Conservation (phyloP, 305 asterid species). For the Fraxinus greggii region DNA sequence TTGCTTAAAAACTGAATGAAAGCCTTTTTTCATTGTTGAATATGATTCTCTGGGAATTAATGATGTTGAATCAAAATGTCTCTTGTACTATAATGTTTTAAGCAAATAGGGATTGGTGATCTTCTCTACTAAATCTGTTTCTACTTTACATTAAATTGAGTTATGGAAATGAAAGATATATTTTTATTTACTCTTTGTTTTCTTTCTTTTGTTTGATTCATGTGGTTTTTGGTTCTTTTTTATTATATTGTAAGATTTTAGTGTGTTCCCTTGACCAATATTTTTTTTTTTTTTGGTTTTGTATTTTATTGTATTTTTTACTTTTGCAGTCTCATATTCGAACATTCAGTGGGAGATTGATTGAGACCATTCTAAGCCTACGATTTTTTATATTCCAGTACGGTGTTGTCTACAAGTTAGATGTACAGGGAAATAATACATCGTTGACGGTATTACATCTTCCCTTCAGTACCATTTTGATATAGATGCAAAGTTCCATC, state of each 20-base stretch:
- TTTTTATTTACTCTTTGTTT: not conserved
- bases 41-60: not conserved
- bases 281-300: not conserved
- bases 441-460: conserved; percentile 63
- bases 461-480: not conserved
- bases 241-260: not conserved
- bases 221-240: conserved; percentile 10
- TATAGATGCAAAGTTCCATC: conserved; percentile 5
- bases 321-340: conserved; percentile 85
- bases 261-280: not conserved
- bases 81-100: not conserved
- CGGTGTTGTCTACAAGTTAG: conserved; percentile 81
- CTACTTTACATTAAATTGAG: not conserved
- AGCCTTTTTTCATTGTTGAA: conserved; percentile 11
- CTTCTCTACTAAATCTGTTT: conserved; percentile 1
- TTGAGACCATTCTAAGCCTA: conserved; percentile 88
- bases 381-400: conserved; percentile 94
- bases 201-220: not conserved
- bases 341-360: conserved; percentile 79
- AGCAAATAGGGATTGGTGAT: not conserved
- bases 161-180: not conserved
- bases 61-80: not conserved
- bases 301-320: conserved; percentile 19
- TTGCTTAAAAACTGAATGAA: conserved; percentile 8
- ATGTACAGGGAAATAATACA: conserved; percentile 63